Conservation (phyloP, 2,329 filamentous ascomycete species). For the Didymella segeticola region DNA sequence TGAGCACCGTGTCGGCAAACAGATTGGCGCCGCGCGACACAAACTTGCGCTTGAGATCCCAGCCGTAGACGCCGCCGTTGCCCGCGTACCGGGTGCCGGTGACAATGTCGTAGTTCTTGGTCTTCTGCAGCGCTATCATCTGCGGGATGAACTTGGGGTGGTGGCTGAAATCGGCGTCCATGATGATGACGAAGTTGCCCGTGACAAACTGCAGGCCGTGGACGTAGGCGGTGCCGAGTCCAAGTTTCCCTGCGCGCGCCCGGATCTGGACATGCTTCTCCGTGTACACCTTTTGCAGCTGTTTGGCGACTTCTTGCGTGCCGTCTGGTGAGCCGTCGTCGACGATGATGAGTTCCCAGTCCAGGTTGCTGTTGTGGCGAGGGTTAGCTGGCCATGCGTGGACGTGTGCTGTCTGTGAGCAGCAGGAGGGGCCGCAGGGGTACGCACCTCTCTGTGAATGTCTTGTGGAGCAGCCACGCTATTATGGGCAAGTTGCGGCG, state of each 20-base stretch:
- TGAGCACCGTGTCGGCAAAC: conserved; percentile 91
- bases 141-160: conserved; percentile 98
- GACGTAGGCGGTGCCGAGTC: conserved; percentile 95
- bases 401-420: neutral
- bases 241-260: conserved; percentile 90
- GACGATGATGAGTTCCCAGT: conserved; percentile 98
- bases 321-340: conserved; percentile 98
- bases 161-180: conserved; percentile 99
- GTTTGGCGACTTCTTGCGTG: conserved; percentile 86
- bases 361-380: conserved; percentile 76
- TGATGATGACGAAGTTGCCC: conserved; percentile 98
- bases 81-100: conserved; percentile 94
- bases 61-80: conserved; percentile 86
- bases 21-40: conserved; percentile 89
- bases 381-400: conserved; percentile 12
- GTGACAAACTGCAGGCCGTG: conserved; percentile 89
- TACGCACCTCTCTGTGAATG: conserved; percentile 83
- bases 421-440: conserved; percentile 14
- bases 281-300: conserved; percentile 86
- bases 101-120: conserved; percentile 89
- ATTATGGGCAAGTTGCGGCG: conserved; percentile 96
- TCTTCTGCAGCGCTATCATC: conserved; percentile 85
- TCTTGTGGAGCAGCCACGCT: conserved; percentile 90
- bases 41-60: conserved; percentile 84
- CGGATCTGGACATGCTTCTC: conserved; percentile 80